Evolutionary conservation across 2,329 filamentous ascomycete genomes (phyloP).

Genomic region (Fusarium sp.): DNA sequence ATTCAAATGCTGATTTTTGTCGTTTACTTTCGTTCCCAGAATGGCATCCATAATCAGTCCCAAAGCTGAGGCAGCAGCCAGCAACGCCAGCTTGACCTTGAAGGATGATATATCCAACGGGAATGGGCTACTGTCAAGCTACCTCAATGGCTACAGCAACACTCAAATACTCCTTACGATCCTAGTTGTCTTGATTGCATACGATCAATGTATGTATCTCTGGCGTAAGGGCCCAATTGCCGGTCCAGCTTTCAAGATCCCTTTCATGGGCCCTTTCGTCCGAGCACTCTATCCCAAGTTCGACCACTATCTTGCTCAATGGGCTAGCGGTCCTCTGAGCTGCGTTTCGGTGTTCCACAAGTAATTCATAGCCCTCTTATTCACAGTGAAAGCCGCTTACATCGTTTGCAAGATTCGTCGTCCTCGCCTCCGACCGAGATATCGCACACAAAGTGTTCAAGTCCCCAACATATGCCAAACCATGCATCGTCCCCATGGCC

Average conservation of each 20-base stretch:
- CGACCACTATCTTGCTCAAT: constrained; percentile 77
- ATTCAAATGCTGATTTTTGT: fast-evolving
- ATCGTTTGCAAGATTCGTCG: constrained; percentile 69
- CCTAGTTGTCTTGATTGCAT: constrained; percentile 47
- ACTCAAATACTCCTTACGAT: constrained; percentile 41
- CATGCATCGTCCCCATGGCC: constrained; percentile 80
- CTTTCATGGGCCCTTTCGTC: constrained; percentile 79
- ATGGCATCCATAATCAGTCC: constrained; percentile 12
- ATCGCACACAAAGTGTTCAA: constrained; percentile 86
- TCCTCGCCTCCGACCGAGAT: constrained; percentile 80
- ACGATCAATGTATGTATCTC: constrained; percentile 64
- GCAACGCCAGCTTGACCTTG: constrained; percentile 1
- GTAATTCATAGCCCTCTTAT: constrained; percentile 51
- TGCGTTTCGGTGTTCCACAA: constrained; percentile 89
- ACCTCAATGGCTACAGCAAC: constrained; percentile 6
- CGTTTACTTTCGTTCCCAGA: fast-evolving
- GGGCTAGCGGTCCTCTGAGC: constrained; percentile 79
- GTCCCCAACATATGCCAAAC: constrained; percentile 77
- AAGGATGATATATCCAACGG: background rate
- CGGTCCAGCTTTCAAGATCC: constrained; percentile 71
- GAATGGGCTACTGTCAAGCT: constrained; percentile 13
- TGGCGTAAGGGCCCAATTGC: constrained; percentile 69
- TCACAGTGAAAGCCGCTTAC: too few species aligned
- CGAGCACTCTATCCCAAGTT: constrained; percentile 80
- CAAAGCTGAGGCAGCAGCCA: background rate